Percentiles rank a stretch among this genome's conserved stretches.
phyloP scores from a whole-genome alignment of 768 basidiomycete genomes.

The Cytidiella melzeri region DNA sequence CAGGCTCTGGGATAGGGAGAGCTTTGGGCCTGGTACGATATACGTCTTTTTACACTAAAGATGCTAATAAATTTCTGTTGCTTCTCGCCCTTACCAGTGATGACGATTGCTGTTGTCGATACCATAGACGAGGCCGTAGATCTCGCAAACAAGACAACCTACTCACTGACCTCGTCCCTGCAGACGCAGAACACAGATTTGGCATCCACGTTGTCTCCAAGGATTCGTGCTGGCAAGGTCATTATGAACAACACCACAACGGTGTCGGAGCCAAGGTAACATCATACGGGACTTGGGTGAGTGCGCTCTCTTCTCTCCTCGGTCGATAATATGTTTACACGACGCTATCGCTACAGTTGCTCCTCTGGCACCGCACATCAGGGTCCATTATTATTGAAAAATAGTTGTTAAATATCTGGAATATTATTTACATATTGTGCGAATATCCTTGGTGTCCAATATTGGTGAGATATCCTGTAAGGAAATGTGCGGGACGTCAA shows the following conservation, averaged over 20 bases:
- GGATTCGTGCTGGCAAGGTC: slow-evolving; percentile 38
- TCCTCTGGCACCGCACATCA: slow-evolving; percentile 7
- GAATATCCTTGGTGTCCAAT: too few relatives aligned
- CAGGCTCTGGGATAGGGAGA: slow-evolving; percentile 49
- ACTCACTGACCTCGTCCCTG: slow-evolving; percentile 43
- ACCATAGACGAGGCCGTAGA: slow-evolving; percentile 51
- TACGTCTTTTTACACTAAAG: too few relatives aligned
- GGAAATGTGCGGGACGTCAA: too few relatives aligned
- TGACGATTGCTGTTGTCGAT: slow-evolving; percentile 40
- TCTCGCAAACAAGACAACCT: slow-evolving; percentile 48
- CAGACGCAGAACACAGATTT: slow-evolving; percentile 44
- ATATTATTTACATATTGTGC: too few relatives aligned
- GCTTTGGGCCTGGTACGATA: slow-evolving; percentile 53
- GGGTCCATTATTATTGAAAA: too few relatives aligned
- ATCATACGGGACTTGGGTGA: slow-evolving; percentile 3
- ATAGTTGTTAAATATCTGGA: too few relatives aligned
- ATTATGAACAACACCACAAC: slow-evolving; percentile 4
- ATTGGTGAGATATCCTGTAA: too few relatives aligned
- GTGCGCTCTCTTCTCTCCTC: neutral
- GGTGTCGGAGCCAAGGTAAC: neutral
- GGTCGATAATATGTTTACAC: too few relatives aligned
- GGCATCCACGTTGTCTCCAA: slow-evolving; percentile 40
- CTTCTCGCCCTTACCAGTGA: slow-evolving; percentile 28
- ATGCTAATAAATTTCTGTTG: neutral
- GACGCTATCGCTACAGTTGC: neutral